Evolutionary conservation across 1,139 yeast species (phyloP), one percentile per base, ranked within the genome.

Genomic region (Nakaseomyces glabratus): DNA sequence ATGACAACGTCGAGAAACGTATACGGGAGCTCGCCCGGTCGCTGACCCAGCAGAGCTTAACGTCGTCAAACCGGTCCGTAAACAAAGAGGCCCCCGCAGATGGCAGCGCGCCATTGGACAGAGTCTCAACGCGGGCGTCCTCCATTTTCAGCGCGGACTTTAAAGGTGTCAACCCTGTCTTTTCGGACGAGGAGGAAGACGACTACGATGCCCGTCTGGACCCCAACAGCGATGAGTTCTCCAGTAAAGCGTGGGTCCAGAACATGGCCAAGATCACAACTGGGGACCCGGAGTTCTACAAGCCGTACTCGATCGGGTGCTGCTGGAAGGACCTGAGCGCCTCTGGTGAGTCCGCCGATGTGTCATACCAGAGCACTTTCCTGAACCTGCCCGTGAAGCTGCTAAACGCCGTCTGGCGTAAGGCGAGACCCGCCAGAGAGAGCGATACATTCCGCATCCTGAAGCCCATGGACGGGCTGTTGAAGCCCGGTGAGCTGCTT

Each of bases 321-420:
- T 69, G 80, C 3, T 85, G 77, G 66, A 69, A 71, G 40, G 61
- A 81, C 47, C 60, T 85, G 45, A 61, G 81, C 37, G 93, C 88
- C 1, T 71, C 67, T 44, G 95, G 95, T 40, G 69, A 69, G 40
- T 86, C 90, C 8, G 66, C 80, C 4, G 93, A 80, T 50, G 71
- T 86, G 2, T 90, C 82, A 49, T 85, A 79, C 58, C 94, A 82
- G 57, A 64, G 80, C 16, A 82, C 86, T 1, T 76, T 81, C 8
- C 50, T 68, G 15, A 82, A 80, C 50, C 62, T 68, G 10, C 59
- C 65, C 20, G 55, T 32, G 34, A 60, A 59, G 41, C 33, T 38
- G 31, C 17, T 33, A 15, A 41, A 28, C 33, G 34, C 28, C 11
- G 29, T 33, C 1, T 47, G 34, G 28, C 45, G 61, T 50, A 28